Evolutionary conservation across 1,284 basidiomycete species (phyloP).

Genomic region (Leccinum holopus): DNA sequence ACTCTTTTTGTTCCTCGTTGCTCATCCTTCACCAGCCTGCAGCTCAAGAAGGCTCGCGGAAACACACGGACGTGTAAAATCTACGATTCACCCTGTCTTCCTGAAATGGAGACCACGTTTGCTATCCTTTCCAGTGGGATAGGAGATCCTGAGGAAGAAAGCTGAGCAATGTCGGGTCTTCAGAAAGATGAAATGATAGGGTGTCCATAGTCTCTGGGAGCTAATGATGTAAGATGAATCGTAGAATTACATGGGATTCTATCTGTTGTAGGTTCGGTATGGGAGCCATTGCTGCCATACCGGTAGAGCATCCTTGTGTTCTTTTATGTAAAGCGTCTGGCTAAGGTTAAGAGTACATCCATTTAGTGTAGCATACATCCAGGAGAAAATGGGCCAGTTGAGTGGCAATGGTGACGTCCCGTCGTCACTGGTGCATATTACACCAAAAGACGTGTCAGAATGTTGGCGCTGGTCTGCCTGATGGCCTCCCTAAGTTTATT

Average conservation of each 20-base stretch:
- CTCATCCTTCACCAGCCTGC: constrained; percentile 54
- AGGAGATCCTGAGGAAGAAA: constrained; percentile 89
- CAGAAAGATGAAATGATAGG: constrained; percentile 3
- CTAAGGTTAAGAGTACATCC: constrained; percentile 11
- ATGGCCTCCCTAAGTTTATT: constrained; percentile 84
- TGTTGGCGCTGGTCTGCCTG: constrained; percentile 79
- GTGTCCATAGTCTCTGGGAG: constrained; percentile 2
- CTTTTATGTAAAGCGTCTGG: not conserved
- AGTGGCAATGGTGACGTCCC: constrained; percentile 24
- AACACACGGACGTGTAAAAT: constrained; percentile 96
- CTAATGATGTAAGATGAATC: constrained; percentile 7
- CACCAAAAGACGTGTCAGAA: constrained; percentile 82
- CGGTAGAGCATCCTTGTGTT: not conserved
- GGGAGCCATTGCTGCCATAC: not conserved
- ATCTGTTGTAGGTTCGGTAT: constrained; percentile 7
- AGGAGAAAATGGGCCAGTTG: constrained; percentile 30
- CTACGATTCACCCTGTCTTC: constrained; percentile 96
- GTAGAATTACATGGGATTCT: constrained; percentile 8
- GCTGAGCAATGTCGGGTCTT: constrained; percentile 25
- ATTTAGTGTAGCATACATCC: constrained; percentile 11
- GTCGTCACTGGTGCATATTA: constrained; percentile 34
- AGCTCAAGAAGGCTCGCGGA: constrained; percentile 91
- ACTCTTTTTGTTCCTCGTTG: constrained; percentile 5
- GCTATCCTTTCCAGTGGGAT: constrained; percentile 89
- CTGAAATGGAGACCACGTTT: constrained; percentile 96